Evolutionary conservation across 1,284 basidiomycete genomes (phyloP), one percentile per base, ranked within the genome.

Genomic region (Polyporus tsugae): DNA sequence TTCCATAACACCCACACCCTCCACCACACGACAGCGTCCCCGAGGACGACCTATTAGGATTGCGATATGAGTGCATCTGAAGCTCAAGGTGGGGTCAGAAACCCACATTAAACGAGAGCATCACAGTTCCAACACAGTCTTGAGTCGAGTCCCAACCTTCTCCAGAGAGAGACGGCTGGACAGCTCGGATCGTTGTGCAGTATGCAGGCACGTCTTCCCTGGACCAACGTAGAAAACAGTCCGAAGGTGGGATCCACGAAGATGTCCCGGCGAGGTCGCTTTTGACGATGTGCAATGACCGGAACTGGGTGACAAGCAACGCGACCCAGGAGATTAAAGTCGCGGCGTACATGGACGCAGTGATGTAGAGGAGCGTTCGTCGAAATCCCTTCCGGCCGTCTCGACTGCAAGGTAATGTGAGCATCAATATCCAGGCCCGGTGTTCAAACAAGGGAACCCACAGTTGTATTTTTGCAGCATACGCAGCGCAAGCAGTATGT

Each of bases 21-120:
- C 59, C 59, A 60, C 59, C 59, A 60, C n/a, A 60, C 59, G 39
- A 60, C 33, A 17, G 39, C 36, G 6, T 60, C 59, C 10, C 59
- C 41, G 13, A 60, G 2, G 59, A 33, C 4, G 29, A 60, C 41
- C 59, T 60, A 29, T 19, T 5, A 9, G 15, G 13, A 4, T 17
- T 2, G n/a, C n/a, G n/a, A 3, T 9, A 0, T 55, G 15, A 29
- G 52, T 9, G 33, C 25, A 33, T 19, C 25, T 19, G 29, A n/a
- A n/a, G n/a, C n/a, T n/a, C n/a, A n/a, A n/a, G n/a, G n/a, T n/a
- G n/a, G n/a, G n/a, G n/a, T n/a, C n/a, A n/a, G n/a, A n/a, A n/a
- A 49, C 22, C 2, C 22, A 49, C 46, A 49, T 49, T 49, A 22
- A 49, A 49, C 22, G 46, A 25, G 9, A 49, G 46, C 3, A 22